These are phyloP conservation scores for Gracilaria vermiculophylla DNA, from an alignment of 23 red algal species.

Conservation along the genomic window DNA sequence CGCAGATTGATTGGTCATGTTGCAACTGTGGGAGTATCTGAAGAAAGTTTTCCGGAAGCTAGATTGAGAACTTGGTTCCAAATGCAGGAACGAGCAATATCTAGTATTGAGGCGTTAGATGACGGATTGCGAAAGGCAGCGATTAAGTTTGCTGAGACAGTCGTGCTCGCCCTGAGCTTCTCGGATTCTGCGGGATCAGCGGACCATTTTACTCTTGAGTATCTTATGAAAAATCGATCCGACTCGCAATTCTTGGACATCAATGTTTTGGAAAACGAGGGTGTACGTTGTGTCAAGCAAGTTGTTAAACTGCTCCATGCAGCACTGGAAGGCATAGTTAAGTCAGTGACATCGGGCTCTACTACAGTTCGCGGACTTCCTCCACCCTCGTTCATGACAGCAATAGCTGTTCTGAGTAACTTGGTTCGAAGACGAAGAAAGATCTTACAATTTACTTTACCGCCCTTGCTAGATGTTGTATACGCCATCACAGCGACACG, in stretches of 20 bases:
- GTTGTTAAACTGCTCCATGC: conserved; percentile 35
- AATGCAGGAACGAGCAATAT: conserved; percentile 49
- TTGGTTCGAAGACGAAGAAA: conserved; percentile 51
- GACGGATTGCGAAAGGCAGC: conserved; percentile 47
- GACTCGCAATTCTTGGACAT: conserved; percentile 25
- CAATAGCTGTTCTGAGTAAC: conserved; percentile 62
- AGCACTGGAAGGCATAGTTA: conserved; percentile 44
- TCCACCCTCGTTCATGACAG: conserved; percentile 64
- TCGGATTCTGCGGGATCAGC: conserved; percentile 43
- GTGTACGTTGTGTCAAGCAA: conserved; percentile 41
- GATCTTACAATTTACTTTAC: conserved; percentile 57
- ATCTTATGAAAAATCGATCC: conserved; percentile 35
- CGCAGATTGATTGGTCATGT: conserved; percentile 58
- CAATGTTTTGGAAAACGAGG: conserved; percentile 23
- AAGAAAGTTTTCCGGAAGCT: conserved; percentile 32
- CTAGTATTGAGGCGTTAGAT: conserved; percentile 34
- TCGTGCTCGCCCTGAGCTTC: conserved; percentile 54
- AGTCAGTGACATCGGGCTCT: neutral
- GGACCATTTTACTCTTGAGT: conserved; percentile 73
- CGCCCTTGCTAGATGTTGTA: conserved; percentile 54
- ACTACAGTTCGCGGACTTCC: conserved; percentile 37
- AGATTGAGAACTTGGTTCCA: conserved; percentile 40
- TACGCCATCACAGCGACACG: conserved; percentile 30
- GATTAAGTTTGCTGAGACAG: conserved; percentile 67
- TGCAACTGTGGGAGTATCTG: conserved; percentile 25